Conservation (phyloP, 2,329 filamentous ascomycete species). For the Penicillium decumbens region DNA sequence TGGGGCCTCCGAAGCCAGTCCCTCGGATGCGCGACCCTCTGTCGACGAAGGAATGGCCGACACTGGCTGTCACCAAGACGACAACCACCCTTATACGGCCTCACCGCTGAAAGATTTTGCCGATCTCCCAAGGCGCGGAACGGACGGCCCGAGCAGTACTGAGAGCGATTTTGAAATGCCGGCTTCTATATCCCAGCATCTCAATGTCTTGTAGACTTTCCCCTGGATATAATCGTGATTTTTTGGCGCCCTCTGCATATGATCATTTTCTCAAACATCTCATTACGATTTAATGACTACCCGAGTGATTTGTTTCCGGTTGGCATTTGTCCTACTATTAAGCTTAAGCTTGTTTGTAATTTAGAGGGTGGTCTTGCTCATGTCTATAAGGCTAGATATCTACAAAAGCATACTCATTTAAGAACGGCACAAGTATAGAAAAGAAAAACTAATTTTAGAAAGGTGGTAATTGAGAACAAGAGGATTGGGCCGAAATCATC, state of each 20-base stretch:
- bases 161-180: conserved; percentile 13
- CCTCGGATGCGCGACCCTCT: conserved; percentile 16
- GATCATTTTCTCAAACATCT: conserved; percentile 3
- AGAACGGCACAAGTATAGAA: not conserved
- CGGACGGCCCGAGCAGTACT: conserved; percentile 9
- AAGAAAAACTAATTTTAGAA: not conserved
- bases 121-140: conserved; percentile 18
- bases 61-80: conserved; percentile 11
- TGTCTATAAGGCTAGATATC: not conserved
- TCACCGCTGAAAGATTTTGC: conserved; percentile 12
- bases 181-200: conserved; percentile 1
- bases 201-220: conserved; percentile 8
- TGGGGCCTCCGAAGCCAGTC: conserved; percentile 33
- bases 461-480: conserved; percentile 9
- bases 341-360: not conserved
- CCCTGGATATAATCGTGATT: conserved; percentile 13
- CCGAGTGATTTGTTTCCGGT: not conserved
- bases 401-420: not conserved
- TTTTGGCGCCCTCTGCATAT: conserved; percentile 7
- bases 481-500: conserved; percentile 24
- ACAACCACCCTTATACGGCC: conserved; percentile 6
- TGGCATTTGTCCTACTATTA: not conserved
- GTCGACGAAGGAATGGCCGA: conserved; percentile 11
- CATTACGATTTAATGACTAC: conserved; percentile 8
- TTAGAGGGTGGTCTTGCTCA: not conserved